phyloP scores from a whole-genome alignment of 257 asterid genomes.

The Solanum lycopersicoides region DNA sequence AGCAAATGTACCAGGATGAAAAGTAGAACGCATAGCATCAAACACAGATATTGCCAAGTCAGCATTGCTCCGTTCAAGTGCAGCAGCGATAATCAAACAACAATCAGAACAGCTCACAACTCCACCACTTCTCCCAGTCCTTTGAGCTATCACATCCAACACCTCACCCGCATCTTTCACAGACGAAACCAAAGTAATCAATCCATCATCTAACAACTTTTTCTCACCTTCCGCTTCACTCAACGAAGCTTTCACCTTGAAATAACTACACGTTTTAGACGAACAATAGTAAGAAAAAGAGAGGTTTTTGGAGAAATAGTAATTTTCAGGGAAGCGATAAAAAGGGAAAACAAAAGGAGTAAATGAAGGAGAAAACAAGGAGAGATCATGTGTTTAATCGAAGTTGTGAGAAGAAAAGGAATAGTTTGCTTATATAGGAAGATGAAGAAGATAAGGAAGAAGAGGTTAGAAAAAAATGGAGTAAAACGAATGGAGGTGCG shows the following conservation, averaged over 20 bases:
- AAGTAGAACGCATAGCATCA: conserved; percentile 77
- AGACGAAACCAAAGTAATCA: conserved; percentile 36
- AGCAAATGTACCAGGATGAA: conserved; percentile 39
- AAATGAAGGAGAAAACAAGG: conserved; percentile 31
- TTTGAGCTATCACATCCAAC: conserved; percentile 32
- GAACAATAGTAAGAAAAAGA: background rate
- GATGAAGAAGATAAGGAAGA: conserved; percentile 57
- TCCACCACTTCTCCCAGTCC: conserved; percentile 32
- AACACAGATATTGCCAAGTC: conserved; percentile 83
- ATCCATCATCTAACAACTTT: conserved; percentile 35
- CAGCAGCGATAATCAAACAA: conserved; percentile 55
- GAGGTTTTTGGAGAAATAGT: background rate
- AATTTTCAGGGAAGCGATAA: conserved; percentile 17
- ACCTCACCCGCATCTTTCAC: conserved; percentile 53
- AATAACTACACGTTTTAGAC: conserved; percentile 2
- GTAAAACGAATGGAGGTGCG: conserved; percentile 55
- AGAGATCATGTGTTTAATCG: conserved; percentile 32
- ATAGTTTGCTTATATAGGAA: too few relatives aligned
- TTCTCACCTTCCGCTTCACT: conserved; percentile 9
- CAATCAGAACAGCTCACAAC: conserved; percentile 42
- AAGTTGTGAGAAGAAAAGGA: background rate
- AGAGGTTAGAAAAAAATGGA: conserved; percentile 18
- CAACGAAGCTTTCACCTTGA: conserved; percentile 4
- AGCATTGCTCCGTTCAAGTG: conserved; percentile 78
- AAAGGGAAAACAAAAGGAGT: background rate